Evolutionary conservation across 2,329 filamentous ascomycete species (phyloP).

Genomic region (Fragosphaeria purpurea): DNA sequence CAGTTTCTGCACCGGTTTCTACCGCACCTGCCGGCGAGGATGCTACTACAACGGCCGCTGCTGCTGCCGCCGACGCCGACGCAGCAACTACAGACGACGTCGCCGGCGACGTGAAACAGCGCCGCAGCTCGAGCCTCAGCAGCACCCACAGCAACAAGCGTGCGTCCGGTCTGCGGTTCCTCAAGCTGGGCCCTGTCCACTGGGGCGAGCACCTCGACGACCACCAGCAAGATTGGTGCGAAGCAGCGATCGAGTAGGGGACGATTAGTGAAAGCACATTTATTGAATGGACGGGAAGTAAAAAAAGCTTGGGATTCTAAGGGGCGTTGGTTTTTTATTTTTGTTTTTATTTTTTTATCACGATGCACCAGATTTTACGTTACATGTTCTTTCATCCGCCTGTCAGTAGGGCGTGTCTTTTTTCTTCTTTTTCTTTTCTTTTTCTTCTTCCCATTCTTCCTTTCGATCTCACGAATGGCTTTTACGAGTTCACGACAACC

Average conservation of each 20-base stretch:
- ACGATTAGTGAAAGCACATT: too few relatives aligned
- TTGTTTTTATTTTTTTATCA: background rate
- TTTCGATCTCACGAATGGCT: background rate
- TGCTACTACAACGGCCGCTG: slow-evolving; percentile 8
- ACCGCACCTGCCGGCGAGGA: slow-evolving; percentile 13
- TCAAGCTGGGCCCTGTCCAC: slow-evolving; percentile 56
- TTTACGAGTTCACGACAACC: slow-evolving; percentile 6
- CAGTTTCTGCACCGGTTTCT: too few relatives aligned
- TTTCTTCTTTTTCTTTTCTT: background rate
- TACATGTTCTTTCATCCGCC: too few relatives aligned
- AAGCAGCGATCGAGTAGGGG: slow-evolving; percentile 30
- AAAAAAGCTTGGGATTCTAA: background rate
- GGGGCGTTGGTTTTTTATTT: background rate
- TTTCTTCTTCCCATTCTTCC: background rate
- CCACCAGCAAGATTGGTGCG: slow-evolving; percentile 46
- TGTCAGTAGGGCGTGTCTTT: background rate
- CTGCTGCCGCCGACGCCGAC: slow-evolving; percentile 15
- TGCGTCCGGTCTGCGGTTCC: slow-evolving; percentile 34
- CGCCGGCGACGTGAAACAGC: slow-evolving; percentile 20
- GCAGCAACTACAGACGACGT: slow-evolving; percentile 15
- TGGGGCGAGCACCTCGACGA: slow-evolving; percentile 50
- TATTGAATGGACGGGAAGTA: background rate
- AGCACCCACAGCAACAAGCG: slow-evolving; percentile 28
- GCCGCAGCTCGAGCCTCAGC: slow-evolving; percentile 47
- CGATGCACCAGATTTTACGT: too few relatives aligned